These are phyloP conservation scores for Darksidea phi DNA, from an alignment of 495 filamentous ascomycete species.

Conservation along the genomic window DNA sequence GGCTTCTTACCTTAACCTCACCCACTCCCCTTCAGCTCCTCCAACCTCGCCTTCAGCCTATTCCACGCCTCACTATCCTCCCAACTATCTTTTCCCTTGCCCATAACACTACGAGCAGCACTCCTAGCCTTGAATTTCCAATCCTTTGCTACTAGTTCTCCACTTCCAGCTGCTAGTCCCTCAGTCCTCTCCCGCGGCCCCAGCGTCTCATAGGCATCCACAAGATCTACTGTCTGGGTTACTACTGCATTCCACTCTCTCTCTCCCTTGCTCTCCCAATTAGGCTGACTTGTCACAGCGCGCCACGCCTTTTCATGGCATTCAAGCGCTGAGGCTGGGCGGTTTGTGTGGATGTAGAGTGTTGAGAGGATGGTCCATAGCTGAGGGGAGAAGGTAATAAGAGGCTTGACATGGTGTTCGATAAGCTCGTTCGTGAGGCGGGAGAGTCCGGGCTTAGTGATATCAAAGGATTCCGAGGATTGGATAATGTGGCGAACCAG, in stretches of 20 bases:
- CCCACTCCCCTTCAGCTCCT: slow-evolving; percentile 54
- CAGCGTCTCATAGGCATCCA: slow-evolving; percentile 65
- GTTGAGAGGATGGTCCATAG: slow-evolving; percentile 73
- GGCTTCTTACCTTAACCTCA: too few relatives aligned
- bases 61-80: slow-evolving; percentile 73
- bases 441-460: slow-evolving; percentile 41
- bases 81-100: slow-evolving; percentile 79
- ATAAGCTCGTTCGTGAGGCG: slow-evolving; percentile 68
- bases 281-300: slow-evolving; percentile 51
- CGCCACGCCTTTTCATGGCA: slow-evolving; percentile 90
- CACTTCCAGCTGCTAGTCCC: slow-evolving; percentile 44
- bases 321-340: slow-evolving; percentile 68
- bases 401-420: slow-evolving; percentile 66
- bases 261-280: slow-evolving; percentile 45
- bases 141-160: slow-evolving; percentile 55
- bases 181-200: slow-evolving; percentile 54
- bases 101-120: slow-evolving; percentile 75
- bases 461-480: slow-evolving; percentile 29
- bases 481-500: slow-evolving; percentile 67
- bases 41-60: slow-evolving; percentile 57
- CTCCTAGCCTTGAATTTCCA: slow-evolving; percentile 90
- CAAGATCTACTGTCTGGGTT: slow-evolving; percentile 62
- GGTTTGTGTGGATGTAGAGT: slow-evolving; percentile 66
- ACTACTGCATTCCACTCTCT: slow-evolving; percentile 61
- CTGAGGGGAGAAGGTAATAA: slow-evolving; percentile 75